Evolutionary conservation across 1,139 yeast genomes (phyloP), one percentile per base, ranked within the genome.

Genomic region (Pneumocystis jirovecii): DNA sequence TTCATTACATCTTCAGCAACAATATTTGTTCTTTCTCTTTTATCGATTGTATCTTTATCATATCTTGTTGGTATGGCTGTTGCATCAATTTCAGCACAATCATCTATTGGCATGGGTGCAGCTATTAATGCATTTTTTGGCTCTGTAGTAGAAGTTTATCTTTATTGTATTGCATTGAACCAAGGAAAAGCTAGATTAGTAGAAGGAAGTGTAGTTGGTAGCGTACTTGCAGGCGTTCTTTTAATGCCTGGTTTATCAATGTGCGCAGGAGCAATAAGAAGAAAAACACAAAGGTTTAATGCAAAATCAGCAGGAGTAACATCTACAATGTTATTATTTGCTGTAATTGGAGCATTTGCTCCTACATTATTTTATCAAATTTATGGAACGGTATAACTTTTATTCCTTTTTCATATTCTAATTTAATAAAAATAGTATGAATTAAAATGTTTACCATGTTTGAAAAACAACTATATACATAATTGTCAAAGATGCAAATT

Each of bases 81-180:
- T 35, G 99, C 99, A 0, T 91, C 97, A 1, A 93, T 93, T 69
- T 88, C 96, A 2, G 97, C 98, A 0, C 98, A 95, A 76, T 89
- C 97, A 0, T 91, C 97, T 0, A 93, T 93, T 97, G 97, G 97
- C n/a, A 85, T 93, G 70, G 98, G 98, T 78, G 98, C 99, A 1
- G 96, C 91, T 0, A 90, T 93, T 71, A 93, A 93, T 75, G 99
- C 99, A 0, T 91, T 95, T 72, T 93, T 93, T 80, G 91, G 98
- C 0, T 91, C 98, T 0, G 82, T 95, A 64, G 97, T 93, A 17
- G 99, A 93, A 74, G 89, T 93, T 35, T 93, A 86, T 74, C 78
- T 93, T 64, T 93, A 93, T 74, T 87, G 96, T 74, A 96, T 93
- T 31, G 98, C 99, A 0, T 78, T 93, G 68, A 80, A 83, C 66